Conservation (phyloP, 2,329 filamentous ascomycete species). For the Blastomyces silverae region DNA sequence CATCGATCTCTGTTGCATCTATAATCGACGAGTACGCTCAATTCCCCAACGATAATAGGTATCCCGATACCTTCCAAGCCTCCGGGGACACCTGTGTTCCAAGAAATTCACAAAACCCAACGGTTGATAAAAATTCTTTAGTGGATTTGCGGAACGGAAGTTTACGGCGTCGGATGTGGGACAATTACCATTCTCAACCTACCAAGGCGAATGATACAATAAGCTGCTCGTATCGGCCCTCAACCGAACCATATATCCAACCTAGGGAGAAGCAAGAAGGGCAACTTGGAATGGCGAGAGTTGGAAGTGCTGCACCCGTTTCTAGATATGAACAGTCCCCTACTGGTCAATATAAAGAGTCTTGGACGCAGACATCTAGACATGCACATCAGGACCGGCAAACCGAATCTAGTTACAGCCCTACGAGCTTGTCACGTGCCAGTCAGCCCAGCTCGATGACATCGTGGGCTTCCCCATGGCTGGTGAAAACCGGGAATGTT, state of each 20-base stretch:
- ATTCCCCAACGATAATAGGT: neutral
- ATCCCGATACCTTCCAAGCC: neutral
- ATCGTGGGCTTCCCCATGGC: neutral
- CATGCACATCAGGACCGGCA: neutral
- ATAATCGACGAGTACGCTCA: constrained; percentile 9
- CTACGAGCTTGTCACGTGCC: neutral
- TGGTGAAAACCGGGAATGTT: neutral
- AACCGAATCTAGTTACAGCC: neutral
- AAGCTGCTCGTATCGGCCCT: neutral
- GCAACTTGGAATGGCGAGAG: too few relatives aligned
- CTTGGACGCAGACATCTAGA: neutral
- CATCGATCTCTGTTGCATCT: constrained; percentile 6
- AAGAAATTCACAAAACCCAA: neutral
- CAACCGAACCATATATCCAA: neutral
- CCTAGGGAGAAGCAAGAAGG: neutral
- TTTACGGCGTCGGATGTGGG: neutral
- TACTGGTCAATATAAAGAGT: neutral
- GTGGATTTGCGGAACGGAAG: neutral
- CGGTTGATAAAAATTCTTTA: neutral
- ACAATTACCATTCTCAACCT: neutral
- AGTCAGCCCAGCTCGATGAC: constrained; percentile 2
- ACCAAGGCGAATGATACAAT: neutral
- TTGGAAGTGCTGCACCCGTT: too few relatives aligned
- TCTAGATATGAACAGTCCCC: neutral
- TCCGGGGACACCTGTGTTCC: neutral